phyloP scores from a whole-genome alignment of 805 yeast genomes.

The Metschnikowia chrysomelidarum region DNA sequence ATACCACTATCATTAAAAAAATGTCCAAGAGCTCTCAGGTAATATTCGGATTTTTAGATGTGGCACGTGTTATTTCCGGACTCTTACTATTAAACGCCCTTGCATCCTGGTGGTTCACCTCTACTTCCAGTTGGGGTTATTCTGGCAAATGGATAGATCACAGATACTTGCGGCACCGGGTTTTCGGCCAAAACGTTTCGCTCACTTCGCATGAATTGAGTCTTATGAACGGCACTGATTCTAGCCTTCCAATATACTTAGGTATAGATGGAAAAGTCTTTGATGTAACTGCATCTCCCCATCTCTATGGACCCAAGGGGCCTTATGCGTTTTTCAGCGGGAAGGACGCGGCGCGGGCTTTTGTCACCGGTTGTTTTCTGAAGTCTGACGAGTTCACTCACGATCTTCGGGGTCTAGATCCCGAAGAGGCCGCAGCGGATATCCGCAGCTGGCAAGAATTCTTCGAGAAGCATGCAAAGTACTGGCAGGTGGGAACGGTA shows the following conservation, averaged over 20 bases:
- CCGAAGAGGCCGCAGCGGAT: slow-evolving; percentile 35
- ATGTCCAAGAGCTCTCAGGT: no score
- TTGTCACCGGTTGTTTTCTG: slow-evolving; percentile 66
- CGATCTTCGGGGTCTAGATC: slow-evolving; percentile 62
- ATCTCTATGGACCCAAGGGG: slow-evolving; percentile 59
- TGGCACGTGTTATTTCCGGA: slow-evolving; percentile 45
- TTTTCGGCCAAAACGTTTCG: slow-evolving; percentile 18
- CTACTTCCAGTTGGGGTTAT: slow-evolving; percentile 60
- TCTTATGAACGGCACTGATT: slow-evolving; percentile 49
- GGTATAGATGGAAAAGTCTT: slow-evolving; percentile 60
- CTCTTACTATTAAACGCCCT: slow-evolving; percentile 44
- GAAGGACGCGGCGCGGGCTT: slow-evolving; percentile 65
- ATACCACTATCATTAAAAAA: no score
- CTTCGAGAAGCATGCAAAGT: slow-evolving; percentile 43
- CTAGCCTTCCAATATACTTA: slow-evolving; percentile 51
- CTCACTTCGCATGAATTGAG: slow-evolving; percentile 48
- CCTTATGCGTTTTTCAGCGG: slow-evolving; percentile 60
- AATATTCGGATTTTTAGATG: slow-evolving; percentile 31
- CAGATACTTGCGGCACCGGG: slow-evolving; percentile 34
- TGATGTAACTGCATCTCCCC: slow-evolving; percentile 55
- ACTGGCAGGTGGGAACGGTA: slow-evolving; percentile 65
- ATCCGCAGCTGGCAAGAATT: slow-evolving; percentile 53
- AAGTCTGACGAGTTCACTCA: slow-evolving; percentile 55
- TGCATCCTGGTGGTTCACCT: slow-evolving; percentile 58
- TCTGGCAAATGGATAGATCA: slow-evolving; percentile 48